These are phyloP conservation scores for Knoxia roxburghii DNA, from an alignment of 257 asterid genomes.

Conservation along the genomic window DNA sequence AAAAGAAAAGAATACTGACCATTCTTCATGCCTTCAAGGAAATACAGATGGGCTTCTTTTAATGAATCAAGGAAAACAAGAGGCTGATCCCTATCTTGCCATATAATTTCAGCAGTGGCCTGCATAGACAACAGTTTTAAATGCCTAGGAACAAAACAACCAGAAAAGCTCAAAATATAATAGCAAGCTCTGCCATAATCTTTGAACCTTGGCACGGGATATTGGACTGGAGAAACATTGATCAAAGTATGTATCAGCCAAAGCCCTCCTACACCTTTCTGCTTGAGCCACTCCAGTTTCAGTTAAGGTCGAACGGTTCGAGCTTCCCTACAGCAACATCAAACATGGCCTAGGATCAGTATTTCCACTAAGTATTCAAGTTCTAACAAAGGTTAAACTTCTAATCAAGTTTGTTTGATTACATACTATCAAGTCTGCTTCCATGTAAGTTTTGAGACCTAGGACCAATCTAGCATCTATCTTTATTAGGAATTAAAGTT, in stretches of 20 bases:
- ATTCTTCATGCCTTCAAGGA: slow-evolving; percentile 77
- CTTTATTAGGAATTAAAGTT: background rate
- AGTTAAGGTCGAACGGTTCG: slow-evolving; percentile 54
- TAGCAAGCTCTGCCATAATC: background rate
- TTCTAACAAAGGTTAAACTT: background rate
- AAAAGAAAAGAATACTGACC: slow-evolving; percentile 37
- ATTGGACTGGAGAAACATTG: slow-evolving; percentile 79
- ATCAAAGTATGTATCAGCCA: slow-evolving; percentile 50
- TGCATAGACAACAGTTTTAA: slow-evolving; percentile 30
- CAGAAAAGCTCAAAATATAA: background rate
- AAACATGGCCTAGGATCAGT: background rate
- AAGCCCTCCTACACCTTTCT: slow-evolving; percentile 49
- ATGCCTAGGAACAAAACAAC: slow-evolving; percentile 1
- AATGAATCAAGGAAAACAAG: slow-evolving; percentile 65
- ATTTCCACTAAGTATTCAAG: background rate
- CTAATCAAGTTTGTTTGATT: background rate
- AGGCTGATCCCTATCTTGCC: slow-evolving; percentile 71
- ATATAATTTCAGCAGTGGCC: slow-evolving; percentile 70
- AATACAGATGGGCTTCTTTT: slow-evolving; percentile 67
- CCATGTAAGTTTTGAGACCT: background rate
- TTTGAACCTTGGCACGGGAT: slow-evolving; percentile 68
- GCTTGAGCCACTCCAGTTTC: slow-evolving; percentile 68
- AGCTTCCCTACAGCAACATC: slow-evolving; percentile 58
- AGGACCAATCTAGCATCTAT: background rate
- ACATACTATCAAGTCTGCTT: background rate